Conservation (phyloP, 2,329 filamentous ascomycete species). For the Ceratocystis variospora region DNA sequence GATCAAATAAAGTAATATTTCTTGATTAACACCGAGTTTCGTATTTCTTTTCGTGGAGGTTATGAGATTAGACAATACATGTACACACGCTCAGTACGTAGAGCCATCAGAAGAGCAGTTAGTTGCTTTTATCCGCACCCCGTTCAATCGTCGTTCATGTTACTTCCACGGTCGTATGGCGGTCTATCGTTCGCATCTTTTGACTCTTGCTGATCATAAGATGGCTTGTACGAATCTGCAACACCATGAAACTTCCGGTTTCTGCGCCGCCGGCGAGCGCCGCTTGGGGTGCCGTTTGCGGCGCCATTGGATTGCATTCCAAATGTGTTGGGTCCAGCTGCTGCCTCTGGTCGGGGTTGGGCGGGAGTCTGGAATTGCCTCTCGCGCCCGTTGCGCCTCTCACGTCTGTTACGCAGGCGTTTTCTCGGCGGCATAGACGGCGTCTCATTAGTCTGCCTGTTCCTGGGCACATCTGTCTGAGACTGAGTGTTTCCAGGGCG, state of each 20-base stretch:
- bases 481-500: neutral
- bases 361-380: neutral
- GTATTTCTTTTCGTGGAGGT: neutral
- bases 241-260: constrained; percentile 8
- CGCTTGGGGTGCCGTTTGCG: neutral
- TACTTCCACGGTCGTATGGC: neutral
- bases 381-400: neutral
- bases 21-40: neutral
- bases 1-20: neutral
- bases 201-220: neutral
- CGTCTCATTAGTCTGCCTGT: neutral
- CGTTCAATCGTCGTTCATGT: neutral
- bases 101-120: neutral
- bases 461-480: neutral
- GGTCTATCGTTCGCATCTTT: neutral
- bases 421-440: neutral
- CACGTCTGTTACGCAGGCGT: neutral
- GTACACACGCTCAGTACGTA: neutral
- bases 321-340: neutral
- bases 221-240: constrained; percentile 18
- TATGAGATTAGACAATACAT: neutral
- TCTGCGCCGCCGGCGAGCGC: neutral
- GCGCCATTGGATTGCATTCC: neutral
- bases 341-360: neutral
- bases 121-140: neutral